Conservation (phyloP, 306 rosid species). For the Rosa persica region DNA sequence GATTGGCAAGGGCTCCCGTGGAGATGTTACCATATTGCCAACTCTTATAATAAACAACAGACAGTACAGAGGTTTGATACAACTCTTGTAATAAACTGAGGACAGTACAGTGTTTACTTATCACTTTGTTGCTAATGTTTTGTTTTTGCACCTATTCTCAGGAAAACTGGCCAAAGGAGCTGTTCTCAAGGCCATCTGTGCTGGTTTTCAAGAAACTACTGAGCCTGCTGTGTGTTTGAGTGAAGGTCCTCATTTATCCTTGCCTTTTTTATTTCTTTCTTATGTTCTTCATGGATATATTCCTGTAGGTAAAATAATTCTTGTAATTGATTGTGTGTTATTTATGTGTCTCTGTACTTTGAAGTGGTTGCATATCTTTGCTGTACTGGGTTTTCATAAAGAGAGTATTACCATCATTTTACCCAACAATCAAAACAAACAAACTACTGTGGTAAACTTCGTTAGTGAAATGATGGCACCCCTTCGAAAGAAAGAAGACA, state of each 20-base stretch:
- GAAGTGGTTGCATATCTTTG: background rate
- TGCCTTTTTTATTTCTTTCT: constrained; percentile 2
- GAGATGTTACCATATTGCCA: constrained; percentile 95
- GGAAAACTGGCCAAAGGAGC: constrained; percentile 85
- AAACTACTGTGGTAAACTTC: background rate
- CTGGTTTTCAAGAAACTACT: constrained; percentile 87
- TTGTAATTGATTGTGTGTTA: background rate
- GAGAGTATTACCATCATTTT: background rate
- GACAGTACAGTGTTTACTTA: background rate
- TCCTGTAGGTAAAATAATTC: background rate
- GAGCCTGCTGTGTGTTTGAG: constrained; percentile 90
- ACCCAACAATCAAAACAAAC: background rate
- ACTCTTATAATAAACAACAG: constrained; percentile 89
- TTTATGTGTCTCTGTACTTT: background rate
- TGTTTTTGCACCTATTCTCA: constrained; percentile 27
- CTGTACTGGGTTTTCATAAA: background rate
- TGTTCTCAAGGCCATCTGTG: constrained; percentile 88
- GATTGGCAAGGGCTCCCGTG: constrained; percentile 90
- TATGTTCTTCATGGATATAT: constrained; percentile 1
- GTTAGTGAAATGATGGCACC: background rate
- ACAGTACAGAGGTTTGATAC: constrained; percentile 78
- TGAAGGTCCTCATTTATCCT: constrained; percentile 49
- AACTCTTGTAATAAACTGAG: background rate
- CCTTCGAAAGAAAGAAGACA: background rate
- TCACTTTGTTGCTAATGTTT: constrained; percentile 5